These are phyloP conservation scores for Beauveria sp. DNA, from an alignment of 2,329 filamentous ascomycete species.

Conservation along the genomic window DNA sequence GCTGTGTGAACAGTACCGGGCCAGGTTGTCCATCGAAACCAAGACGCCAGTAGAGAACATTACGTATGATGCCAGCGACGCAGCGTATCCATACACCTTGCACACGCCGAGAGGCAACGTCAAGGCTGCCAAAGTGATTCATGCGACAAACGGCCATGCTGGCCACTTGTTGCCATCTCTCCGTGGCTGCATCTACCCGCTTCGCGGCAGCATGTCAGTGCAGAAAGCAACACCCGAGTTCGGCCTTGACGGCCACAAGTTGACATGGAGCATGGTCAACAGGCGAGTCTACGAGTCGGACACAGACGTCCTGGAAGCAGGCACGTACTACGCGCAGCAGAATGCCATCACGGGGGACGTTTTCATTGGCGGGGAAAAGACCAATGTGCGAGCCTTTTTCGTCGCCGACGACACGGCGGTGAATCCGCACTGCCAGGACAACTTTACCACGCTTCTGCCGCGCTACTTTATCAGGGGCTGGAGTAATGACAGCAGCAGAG, in stretches of 20 bases:
- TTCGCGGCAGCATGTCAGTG: conserved; percentile 35
- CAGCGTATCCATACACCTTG: conserved; percentile 20
- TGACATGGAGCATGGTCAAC: conserved; percentile 30
- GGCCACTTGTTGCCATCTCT: conserved; percentile 33
- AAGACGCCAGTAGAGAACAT: conserved; percentile 23
- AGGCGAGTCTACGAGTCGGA: conserved; percentile 36
- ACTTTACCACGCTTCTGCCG: conserved; percentile 28
- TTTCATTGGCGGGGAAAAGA: conserved; percentile 42
- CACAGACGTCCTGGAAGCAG: conserved; percentile 29
- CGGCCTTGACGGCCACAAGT: background rate
- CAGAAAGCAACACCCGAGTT: conserved; percentile 23
- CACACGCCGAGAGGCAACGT: conserved; percentile 29
- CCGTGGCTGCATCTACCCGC: conserved; percentile 28
- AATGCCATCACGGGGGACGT: conserved; percentile 26
- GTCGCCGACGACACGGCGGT: conserved; percentile 31
- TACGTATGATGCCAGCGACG: background rate
- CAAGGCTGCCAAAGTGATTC: conserved; percentile 26
- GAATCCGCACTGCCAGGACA: conserved; percentile 24
- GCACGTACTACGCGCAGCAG: conserved; percentile 4
- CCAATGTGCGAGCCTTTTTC: conserved; percentile 27
- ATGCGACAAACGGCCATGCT: conserved; percentile 35
- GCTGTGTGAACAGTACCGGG: conserved; percentile 20
- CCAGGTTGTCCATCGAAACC: conserved; percentile 22
- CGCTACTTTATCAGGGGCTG: conserved; percentile 26
- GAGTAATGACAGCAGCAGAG: conserved; percentile 11